These are phyloP conservation scores for Setaria viridis DNA, from an alignment of 202 grass and related monocot genomes.

Conservation along the genomic window DNA sequence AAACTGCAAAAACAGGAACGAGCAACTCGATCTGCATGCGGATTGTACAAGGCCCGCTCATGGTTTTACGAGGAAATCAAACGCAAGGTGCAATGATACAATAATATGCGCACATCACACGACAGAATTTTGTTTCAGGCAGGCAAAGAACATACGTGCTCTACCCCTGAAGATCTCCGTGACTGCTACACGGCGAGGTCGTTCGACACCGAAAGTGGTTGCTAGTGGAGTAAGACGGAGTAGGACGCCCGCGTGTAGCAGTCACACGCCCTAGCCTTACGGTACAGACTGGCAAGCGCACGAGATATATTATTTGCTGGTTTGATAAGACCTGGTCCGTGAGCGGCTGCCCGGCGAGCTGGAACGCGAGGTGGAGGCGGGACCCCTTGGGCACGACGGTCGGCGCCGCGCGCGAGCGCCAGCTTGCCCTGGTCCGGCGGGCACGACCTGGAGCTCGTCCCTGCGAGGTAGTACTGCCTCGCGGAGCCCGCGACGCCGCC, in stretches of 20 bases:
- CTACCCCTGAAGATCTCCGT: no score
- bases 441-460: constrained; percentile 47
- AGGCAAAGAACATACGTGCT: no score
- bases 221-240: no score
- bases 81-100: no score
- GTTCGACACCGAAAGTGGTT: no score
- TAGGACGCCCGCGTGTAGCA: background rate
- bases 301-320: background rate
- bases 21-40: no score
- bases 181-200: no score
- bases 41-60: no score
- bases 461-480: constrained; percentile 60
- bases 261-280: background rate
- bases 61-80: no score
- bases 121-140: no score
- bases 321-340: background rate
- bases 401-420: constrained; percentile 16
- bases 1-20: no score
- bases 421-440: constrained; percentile 55
- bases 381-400: constrained; percentile 49
- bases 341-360: constrained; percentile 40
- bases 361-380: constrained; percentile 60
- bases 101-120: no score
- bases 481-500: constrained; percentile 21
- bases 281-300: background rate